Evolutionary conservation across 352 stramenopile genomes (phyloP).

Genomic region (Phytophthora boehmeriae): DNA sequence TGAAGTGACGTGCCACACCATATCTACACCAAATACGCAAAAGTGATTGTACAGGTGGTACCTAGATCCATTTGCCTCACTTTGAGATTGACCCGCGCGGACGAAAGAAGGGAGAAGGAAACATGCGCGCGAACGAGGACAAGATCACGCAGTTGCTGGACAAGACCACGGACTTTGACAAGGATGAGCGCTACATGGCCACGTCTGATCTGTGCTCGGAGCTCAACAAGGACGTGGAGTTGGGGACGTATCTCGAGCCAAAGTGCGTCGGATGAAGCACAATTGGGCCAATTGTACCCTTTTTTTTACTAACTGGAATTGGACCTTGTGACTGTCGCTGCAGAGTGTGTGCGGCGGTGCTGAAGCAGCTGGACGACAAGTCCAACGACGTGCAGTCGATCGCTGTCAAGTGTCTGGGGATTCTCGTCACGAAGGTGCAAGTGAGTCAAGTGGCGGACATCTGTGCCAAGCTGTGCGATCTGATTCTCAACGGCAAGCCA

Average conservation of each 20-base stretch:
- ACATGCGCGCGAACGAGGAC: slow-evolving; percentile 76
- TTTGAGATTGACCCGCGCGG: slow-evolving; percentile 15
- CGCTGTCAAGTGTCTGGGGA: slow-evolving; percentile 92
- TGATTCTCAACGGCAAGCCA: slow-evolving; percentile 96
- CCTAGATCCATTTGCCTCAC: slow-evolving; percentile 20
- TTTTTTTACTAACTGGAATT: not conserved
- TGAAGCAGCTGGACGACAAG: slow-evolving; percentile 98
- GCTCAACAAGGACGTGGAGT: slow-evolving; percentile 93
- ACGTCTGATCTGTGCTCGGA: slow-evolving; percentile 98
- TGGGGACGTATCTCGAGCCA: slow-evolving; percentile 82
- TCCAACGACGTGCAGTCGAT: slow-evolving; percentile 99
- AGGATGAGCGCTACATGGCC: slow-evolving; percentile 99
- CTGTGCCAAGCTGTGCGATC: slow-evolving; percentile 95
- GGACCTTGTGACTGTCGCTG: not conserved
- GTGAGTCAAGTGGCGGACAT: slow-evolving; percentile 96
- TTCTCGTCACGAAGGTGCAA: slow-evolving; percentile 97
- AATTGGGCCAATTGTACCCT: too few relatives aligned
- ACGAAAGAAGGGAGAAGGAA: slow-evolving; percentile 11
- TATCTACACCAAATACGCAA: too few relatives aligned
- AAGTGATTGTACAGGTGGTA: not conserved
- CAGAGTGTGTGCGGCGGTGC: slow-evolving; percentile 95
- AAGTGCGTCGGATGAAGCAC: slow-evolving; percentile 58
- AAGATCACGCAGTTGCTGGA: slow-evolving; percentile 82
- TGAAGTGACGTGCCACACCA: not conserved
- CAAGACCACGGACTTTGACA: slow-evolving; percentile 92